Conservation (phyloP, 2,329 filamentous ascomycete species). For the Monosporascus sp. region DNA sequence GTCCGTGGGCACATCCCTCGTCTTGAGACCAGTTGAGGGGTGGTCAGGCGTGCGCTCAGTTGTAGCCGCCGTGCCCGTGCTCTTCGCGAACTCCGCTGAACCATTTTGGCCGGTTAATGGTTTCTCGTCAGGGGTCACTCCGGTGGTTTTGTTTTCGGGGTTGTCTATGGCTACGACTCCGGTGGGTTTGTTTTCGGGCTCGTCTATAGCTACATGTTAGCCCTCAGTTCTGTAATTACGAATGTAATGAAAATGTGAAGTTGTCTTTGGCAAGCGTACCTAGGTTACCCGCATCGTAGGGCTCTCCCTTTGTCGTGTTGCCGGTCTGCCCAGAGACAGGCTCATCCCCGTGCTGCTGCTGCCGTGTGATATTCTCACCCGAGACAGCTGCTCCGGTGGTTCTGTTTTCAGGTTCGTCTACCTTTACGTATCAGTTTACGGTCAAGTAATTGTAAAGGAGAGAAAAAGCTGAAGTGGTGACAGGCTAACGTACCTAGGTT, state of each 20-base stretch:
- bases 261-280: slow-evolving; percentile 38
- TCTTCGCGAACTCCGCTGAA: slow-evolving; percentile 15
- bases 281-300: slow-evolving; percentile 75
- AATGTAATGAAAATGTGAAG: not conserved
- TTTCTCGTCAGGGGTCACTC: slow-evolving; percentile 1
- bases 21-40: slow-evolving; percentile 21
- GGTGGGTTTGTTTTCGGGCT: slow-evolving; percentile 10
- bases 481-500: slow-evolving; percentile 55
- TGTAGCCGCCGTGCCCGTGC: slow-evolving; percentile 19
- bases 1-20: slow-evolving; percentile 16
- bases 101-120: not conserved
- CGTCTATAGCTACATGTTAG: not conserved
- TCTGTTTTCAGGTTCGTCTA: slow-evolving; percentile 7
- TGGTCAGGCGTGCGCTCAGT: slow-evolving; percentile 19
- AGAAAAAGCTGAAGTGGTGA: not conserved
- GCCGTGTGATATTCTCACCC: slow-evolving; percentile 31
- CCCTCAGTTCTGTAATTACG: not conserved
- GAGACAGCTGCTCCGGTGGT: slow-evolving; percentile 2
- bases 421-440: not conserved
- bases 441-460: not conserved
- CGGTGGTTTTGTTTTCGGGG: slow-evolving; percentile 10
- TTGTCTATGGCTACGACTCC: not conserved
- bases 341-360: slow-evolving; percentile 46
- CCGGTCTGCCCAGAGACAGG: slow-evolving; percentile 68
- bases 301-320: slow-evolving; percentile 61